Evolutionary conservation across 306 rosid genomes (phyloP), one percentile per base, ranked within the genome.

Genomic region (Prunus mume): DNA sequence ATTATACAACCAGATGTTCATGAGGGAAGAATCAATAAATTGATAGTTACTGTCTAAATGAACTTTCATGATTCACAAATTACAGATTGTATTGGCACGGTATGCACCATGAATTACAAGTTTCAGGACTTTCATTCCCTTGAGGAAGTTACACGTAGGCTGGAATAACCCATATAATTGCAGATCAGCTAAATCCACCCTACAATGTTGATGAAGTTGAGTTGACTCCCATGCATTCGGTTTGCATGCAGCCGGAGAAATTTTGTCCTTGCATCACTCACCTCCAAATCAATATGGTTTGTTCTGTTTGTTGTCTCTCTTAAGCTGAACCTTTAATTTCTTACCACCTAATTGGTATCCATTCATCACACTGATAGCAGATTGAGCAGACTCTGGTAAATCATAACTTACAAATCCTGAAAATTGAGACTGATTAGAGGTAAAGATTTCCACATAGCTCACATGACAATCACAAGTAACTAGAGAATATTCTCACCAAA

Each of bases 391-490:
- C 77, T 93, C 99, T 8, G 92, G 94, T 5, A 93, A 82, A 67
- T 96, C 99, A 46, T 91, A 96, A 79, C 99, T 96, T 32, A 96
- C 99, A 86, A 96, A 96, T 66, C 99, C 99, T 96, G 97, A 75
- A 85, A 71, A 83, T 66, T 69, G 22, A 72, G 38, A 76, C 65
- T 15, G 38, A 73, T 86, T 62, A 89, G 85, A 76, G 32, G 79
- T 68, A 58, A 63, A 64, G 43, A 75, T 51, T 60, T 74, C 71
- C 76, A 25, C 11, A 69, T 38, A 82, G 69, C 73, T 55, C 76
- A 28, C 28, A 67, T 12, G 60, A 74, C 69, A 80, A 74, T 79
- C 76, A 78, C 30, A n/a, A 67, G 51, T 25, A 74, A 47, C 51
- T 52, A 38, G 74, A 50, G 68, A 73, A 72, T 6, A 27, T 25